Evolutionary conservation across 2,329 filamentous ascomycete genomes (phyloP).

Genomic region (Fusarium continuum): DNA sequence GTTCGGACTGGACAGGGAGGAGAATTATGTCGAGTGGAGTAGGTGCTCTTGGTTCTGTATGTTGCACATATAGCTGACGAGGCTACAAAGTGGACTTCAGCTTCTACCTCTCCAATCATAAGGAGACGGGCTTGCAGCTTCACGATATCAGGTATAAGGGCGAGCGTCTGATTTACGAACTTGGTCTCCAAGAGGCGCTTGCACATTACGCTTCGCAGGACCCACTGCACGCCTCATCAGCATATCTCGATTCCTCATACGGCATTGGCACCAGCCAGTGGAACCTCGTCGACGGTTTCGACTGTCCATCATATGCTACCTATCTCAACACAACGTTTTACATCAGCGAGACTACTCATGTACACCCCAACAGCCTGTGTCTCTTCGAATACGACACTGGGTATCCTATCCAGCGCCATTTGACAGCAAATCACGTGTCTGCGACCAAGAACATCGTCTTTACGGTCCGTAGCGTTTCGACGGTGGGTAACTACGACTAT

Average conservation of each 20-base stretch:
- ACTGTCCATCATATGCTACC: slow-evolving; percentile 61
- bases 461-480: slow-evolving; percentile 57
- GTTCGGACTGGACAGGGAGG: slow-evolving; percentile 14
- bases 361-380: slow-evolving; percentile 62
- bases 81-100: slow-evolving; percentile 49
- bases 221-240: slow-evolving; percentile 55
- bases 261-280: slow-evolving; percentile 58
- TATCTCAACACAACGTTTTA: slow-evolving; percentile 60
- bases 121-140: slow-evolving; percentile 59
- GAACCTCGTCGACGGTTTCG: slow-evolving; percentile 58
- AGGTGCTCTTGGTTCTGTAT: neutral
- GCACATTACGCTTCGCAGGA: slow-evolving; percentile 62
- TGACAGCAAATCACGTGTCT: slow-evolving; percentile 51
- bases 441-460: slow-evolving; percentile 60
- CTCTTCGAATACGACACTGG: slow-evolving; percentile 63
- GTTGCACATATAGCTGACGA: neutral
- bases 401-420: slow-evolving; percentile 61
- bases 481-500: slow-evolving; percentile 65
- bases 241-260: slow-evolving; percentile 59
- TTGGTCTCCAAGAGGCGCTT: slow-evolving; percentile 64
- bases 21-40: slow-evolving; percentile 32
- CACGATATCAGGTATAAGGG: slow-evolving; percentile 64
- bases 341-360: slow-evolving; percentile 53
- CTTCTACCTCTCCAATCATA: slow-evolving; percentile 62
- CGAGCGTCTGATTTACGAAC: slow-evolving; percentile 64